Conservation (phyloP, 371 early-diverging fungal genomes). For the Choanephora cucurbitarum region DNA sequence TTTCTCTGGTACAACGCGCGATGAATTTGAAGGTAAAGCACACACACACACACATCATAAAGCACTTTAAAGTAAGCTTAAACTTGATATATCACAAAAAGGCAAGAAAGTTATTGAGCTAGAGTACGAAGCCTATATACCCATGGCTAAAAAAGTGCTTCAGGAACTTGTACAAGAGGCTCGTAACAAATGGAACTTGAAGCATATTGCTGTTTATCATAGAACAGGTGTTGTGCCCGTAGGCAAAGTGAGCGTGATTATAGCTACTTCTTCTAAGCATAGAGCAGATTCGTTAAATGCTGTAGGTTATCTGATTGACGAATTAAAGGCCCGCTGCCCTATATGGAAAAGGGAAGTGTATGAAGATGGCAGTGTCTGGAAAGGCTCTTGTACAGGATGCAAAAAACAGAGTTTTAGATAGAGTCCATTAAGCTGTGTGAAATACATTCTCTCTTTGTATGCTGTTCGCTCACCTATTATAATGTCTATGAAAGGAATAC, state of each 20-base stretch:
- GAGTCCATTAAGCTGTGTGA: not conserved
- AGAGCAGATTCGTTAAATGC: slow-evolving; percentile 77
- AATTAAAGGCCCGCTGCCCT: slow-evolving; percentile 79
- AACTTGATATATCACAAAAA: slow-evolving; percentile 10
- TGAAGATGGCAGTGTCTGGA: slow-evolving; percentile 80
- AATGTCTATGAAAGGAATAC: too few relatives aligned
- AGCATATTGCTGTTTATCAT: slow-evolving; percentile 74
- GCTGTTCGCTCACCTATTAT: not conserved
- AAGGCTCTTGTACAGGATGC: slow-evolving; percentile 41
- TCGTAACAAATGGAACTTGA: slow-evolving; percentile 64
- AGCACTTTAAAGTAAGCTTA: not conserved
- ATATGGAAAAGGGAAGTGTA: slow-evolving; percentile 93
- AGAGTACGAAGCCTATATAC: slow-evolving; percentile 81
- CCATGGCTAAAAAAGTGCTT: slow-evolving; percentile 79
- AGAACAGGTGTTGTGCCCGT: slow-evolving; percentile 78
- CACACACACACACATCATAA: too few relatives aligned
- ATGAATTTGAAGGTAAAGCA: slow-evolving; percentile 72
- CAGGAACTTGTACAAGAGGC: slow-evolving; percentile 58
- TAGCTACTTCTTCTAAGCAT: slow-evolving; percentile 80
- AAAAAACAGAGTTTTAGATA: not conserved
- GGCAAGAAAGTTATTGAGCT: slow-evolving; percentile 71
- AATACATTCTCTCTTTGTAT: not conserved
- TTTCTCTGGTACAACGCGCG: slow-evolving; percentile 85
- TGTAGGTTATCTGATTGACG: slow-evolving; percentile 79
- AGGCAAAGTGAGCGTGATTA: slow-evolving; percentile 78